Percentiles rank a stretch among this genome's conserved stretches.
phyloP scores from a whole-genome alignment of 176 grass and related monocot species.

The Zoysia pacifica region DNA sequence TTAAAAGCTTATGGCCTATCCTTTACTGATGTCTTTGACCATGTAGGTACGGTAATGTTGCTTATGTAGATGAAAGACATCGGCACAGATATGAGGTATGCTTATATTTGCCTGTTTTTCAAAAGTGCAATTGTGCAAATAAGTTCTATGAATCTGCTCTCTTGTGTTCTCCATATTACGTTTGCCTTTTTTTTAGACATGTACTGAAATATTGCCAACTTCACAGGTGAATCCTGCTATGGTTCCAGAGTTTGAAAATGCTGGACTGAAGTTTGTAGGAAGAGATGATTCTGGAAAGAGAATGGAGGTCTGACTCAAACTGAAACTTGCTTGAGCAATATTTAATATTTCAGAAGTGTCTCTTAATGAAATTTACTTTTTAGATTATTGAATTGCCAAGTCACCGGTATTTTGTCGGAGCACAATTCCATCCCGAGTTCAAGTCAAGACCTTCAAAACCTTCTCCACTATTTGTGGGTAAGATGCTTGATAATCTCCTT shows the following conservation, averaged over 20 bases:
- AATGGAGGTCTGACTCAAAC: conserved; percentile 63
- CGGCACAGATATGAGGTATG: conserved; percentile 80
- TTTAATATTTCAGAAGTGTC: background rate
- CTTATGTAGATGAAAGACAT: conserved; percentile 74
- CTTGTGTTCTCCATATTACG: background rate
- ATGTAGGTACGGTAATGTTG: conserved; percentile 67
- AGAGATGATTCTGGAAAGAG: conserved; percentile 70
- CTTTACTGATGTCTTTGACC: background rate
- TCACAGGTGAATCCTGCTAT: conserved; percentile 79
- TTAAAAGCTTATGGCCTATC: background rate
- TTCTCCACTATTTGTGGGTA: conserved; percentile 92
- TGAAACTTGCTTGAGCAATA: background rate
- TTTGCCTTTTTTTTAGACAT: background rate
- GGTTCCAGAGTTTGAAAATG: conserved; percentile 73
- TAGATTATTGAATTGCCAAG: conserved; percentile 91
- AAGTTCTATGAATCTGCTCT: background rate
- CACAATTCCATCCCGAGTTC: conserved; percentile 98
- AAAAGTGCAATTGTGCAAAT: background rate
- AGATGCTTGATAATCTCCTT: conserved; percentile 7
- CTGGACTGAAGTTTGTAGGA: conserved; percentile 75
- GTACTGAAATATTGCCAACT: conserved; percentile 22
- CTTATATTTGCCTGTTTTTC: background rate
- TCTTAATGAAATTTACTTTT: conserved; percentile 33
- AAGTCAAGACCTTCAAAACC: conserved; percentile 91
- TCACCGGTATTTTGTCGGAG: conserved; percentile 80